Evolutionary conservation across 352 stramenopile genomes (phyloP), one percentile per base, ranked within the genome.

Genomic region (Aphanomyces astaci): DNA sequence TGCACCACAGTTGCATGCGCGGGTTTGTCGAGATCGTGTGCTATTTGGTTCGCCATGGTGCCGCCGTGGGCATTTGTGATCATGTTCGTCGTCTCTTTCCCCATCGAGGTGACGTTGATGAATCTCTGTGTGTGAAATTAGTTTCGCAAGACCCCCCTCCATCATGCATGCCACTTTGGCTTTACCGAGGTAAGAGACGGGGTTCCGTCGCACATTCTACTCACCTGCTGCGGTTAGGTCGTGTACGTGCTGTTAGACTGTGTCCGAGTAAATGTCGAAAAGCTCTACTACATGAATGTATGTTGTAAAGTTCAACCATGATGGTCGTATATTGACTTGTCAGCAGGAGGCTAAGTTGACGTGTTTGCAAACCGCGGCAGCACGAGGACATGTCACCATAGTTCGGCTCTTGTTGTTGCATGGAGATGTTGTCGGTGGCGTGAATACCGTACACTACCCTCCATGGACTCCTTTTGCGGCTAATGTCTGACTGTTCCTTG

Each of bases 271-370:
- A 22, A 60, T 9, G 19, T 66, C 17, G 15, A 66, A 15, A 39
- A 66, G 25, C 28, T 66, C 11, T 66, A 66, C 59, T n/a, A 66
- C 46, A 54, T 43, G 27, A 66, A 66, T 36, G 59, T 66, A 30
- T 5, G 43, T 4, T 9, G n/a, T n/a, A n/a, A n/a, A n/a, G n/a
- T n/a, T n/a, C n/a, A n/a, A n/a, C n/a, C n/a, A n/a, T n/a, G n/a
- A n/a, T n/a, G n/a, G n/a, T n/a, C n/a, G n/a, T n/a, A n/a, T n/a
- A n/a, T n/a, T n/a, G n/a, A n/a, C n/a, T n/a, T n/a, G n/a, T 49
- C 4, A 22, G 13, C 19, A 66, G 59, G 46, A 56, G 52, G 59
- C 59, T 28, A 66, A 66, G 46, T 30, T 66, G 39, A 66, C 59
- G 40, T 66, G 59, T 30, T 24, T 66, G 13, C 59, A 66, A 55